Percentiles rank a stretch among this genome's conserved stretches.
phyloP scores from a whole-genome alignment of 2,329 filamentous ascomycete genomes.

The Parastagonospora nodorum region DNA sequence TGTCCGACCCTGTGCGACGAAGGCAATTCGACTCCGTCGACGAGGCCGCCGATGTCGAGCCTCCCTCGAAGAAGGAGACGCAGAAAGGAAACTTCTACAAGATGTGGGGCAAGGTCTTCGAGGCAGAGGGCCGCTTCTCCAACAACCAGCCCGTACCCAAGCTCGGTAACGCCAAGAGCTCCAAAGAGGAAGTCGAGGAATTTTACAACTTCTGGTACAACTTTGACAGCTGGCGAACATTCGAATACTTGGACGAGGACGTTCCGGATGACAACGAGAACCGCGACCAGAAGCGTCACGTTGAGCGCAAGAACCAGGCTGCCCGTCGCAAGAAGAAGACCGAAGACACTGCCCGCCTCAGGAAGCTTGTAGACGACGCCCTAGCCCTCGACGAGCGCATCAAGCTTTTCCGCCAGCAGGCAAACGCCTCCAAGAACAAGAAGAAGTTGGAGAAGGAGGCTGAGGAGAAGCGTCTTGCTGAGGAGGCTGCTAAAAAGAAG shows the following conservation, averaged over 20 bases:
- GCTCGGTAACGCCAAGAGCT: conserved; percentile 82
- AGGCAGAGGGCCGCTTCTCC: conserved; percentile 90
- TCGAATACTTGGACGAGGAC: conserved; percentile 98
- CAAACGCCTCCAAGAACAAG: conserved; percentile 94
- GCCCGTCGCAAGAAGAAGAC: conserved; percentile 99
- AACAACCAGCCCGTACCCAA: conserved; percentile 85
- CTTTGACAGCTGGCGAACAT: conserved; percentile 96
- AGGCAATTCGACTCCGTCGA: conserved; percentile 97
- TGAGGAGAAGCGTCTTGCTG: conserved; percentile 82
- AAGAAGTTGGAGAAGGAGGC: conserved; percentile 89
- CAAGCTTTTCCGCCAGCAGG: conserved; percentile 93
- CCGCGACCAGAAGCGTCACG: conserved; percentile 97
- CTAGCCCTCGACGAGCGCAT: conserved; percentile 89
- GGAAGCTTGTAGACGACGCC: conserved; percentile 86
- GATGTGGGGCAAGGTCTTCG: conserved; percentile 88
- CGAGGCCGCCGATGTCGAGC: conserved; percentile 88
- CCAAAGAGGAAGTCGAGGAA: conserved; percentile 85
- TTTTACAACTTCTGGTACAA: conserved; percentile 99
- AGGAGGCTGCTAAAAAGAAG: conserved; percentile 83
- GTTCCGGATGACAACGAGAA: conserved; percentile 99
- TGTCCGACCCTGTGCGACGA: conserved; percentile 88
- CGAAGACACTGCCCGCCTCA: conserved; percentile 90
- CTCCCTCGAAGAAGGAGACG: conserved; percentile 88
- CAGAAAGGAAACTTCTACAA: conserved; percentile 93
- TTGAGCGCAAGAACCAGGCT: conserved; percentile 98